Evolutionary conservation across 2,329 filamentous ascomycete species (phyloP).

Genomic region (Alternaria conjuncta): DNA sequence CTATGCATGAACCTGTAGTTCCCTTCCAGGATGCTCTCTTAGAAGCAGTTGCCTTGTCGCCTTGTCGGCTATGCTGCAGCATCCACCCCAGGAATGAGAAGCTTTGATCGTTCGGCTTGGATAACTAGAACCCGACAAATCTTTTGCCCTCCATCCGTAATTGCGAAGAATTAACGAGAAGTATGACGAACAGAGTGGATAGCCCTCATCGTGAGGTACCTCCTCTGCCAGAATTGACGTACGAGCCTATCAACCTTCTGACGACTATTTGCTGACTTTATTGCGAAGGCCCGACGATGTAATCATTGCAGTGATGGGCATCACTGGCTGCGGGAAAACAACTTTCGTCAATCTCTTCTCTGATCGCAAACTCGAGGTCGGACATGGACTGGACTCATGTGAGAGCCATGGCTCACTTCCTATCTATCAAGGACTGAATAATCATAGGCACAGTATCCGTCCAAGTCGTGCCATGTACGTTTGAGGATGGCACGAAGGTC

Average conservation of each 20-base stretch:
- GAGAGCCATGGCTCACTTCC: background rate
- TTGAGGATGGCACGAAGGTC: constrained; percentile 3
- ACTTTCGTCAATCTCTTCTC: constrained; percentile 43
- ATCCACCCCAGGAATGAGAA: background rate
- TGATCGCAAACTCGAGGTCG: constrained; percentile 8
- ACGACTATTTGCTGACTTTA: background rate
- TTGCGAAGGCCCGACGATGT: constrained; percentile 1
- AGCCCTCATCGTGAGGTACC: background rate
- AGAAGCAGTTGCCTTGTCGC: background rate
- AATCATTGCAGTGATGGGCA: constrained; percentile 51
- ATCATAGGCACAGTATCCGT: constrained; percentile 8
- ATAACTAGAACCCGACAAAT: too few relatives aligned
- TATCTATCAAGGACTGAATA: background rate
- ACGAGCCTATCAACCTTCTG: background rate
- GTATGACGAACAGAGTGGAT: background rate
- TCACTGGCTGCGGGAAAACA: constrained; percentile 52
- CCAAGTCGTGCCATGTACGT: background rate
- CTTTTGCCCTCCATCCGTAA: background rate
- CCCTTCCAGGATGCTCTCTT: background rate
- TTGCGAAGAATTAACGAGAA: background rate
- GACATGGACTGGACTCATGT: constrained; percentile 15
- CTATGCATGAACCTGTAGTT: background rate
- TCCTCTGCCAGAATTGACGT: background rate
- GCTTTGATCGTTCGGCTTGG: background rate
- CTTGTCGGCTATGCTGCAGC: background rate